Evolutionary conservation across 768 basidiomycete species (phyloP), one percentile per base, ranked within the genome.

Genomic region (Hirschioporus abietinus): DNA sequence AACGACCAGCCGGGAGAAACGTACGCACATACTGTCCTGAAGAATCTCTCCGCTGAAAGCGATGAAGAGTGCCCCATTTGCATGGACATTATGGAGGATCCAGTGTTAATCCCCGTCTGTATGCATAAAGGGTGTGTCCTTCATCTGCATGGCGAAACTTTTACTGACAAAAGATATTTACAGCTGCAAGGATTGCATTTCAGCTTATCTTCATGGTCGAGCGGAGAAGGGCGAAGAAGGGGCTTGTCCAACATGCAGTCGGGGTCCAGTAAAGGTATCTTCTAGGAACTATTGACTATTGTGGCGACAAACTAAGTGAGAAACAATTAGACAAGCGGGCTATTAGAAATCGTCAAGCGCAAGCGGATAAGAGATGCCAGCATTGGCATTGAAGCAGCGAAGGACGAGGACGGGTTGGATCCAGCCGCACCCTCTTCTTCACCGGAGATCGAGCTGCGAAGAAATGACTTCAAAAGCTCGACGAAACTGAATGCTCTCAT

Each of bases 101-200:
- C 89, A 0, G 84, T 88, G 71, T 81, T 93, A 62, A 80, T 94
- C 18, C 91, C 92, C 1, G 77, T 80, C 12, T 95, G 92, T 75
- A 82, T 90, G 79, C 94, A 95, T 72, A 83, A 84, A 72, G 90
- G 86, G 92, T 92, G 72, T 66, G 84, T 74, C 57, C 42, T 36
- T n/a, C 60, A 59, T 52, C 8, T 24, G 42, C 27, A 30, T 34
- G 18, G 27, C 34, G n/a, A 60, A 30, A 63, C 69, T 24, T 63
- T 35, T 4, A 52, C 65, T 23, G 1, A 36, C 52, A 15, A 4
- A 8, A 30, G 4, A 30, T 30, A n/a, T 59, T 68, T 30, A 27
- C 72, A 91, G 93, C 67, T 99, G 96, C 76, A 96, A 93, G 75
- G 93, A 95, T 69, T 99, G 96, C 72, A 91, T 96, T 25, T 75